These are phyloP conservation scores for Cyphellophora europaea DNA, from an alignment of 2,329 filamentous ascomycete genomes.

Conservation along the genomic window DNA sequence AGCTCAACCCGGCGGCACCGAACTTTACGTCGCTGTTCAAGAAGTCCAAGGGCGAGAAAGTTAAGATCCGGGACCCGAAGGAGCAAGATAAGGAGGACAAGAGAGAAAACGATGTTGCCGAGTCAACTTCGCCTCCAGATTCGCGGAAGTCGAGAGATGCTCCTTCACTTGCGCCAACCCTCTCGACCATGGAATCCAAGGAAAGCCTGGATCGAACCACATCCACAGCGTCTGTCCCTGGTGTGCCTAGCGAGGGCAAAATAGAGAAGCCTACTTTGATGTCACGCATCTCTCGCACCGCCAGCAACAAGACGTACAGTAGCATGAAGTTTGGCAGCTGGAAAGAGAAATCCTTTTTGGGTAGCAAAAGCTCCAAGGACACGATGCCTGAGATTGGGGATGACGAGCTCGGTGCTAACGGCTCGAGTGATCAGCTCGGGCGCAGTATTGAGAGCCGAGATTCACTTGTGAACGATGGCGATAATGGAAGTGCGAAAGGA, in stretches of 20 bases:
- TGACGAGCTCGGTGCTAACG: slow-evolving; percentile 25
- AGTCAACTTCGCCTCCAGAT: slow-evolving; percentile 33
- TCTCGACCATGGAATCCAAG: slow-evolving; percentile 35
- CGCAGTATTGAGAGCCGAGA: slow-evolving; percentile 17
- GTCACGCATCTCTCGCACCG: slow-evolving; percentile 42
- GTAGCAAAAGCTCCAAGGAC: slow-evolving; percentile 34
- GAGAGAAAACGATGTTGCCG: slow-evolving; percentile 20
- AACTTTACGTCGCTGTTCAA: slow-evolving; percentile 69
- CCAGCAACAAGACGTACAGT: slow-evolving; percentile 25
- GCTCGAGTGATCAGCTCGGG: slow-evolving; percentile 21
- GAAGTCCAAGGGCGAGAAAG: slow-evolving; percentile 33
- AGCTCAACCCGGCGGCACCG: slow-evolving; percentile 79
- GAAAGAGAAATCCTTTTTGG: slow-evolving; percentile 35
- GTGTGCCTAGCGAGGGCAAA: slow-evolving; percentile 19
- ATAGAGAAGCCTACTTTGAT: slow-evolving; percentile 39
- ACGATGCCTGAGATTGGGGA: slow-evolving; percentile 29
- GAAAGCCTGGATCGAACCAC: slow-evolving; percentile 38
- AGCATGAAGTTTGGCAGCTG: slow-evolving; percentile 42
- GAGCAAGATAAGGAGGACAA: slow-evolving; percentile 24
- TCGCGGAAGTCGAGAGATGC: slow-evolving; percentile 36
- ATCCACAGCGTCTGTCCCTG: slow-evolving; percentile 32
- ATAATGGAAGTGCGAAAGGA: slow-evolving; percentile 1
- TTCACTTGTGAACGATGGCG: not conserved
- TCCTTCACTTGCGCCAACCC: slow-evolving; percentile 29
- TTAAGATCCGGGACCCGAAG: slow-evolving; percentile 23